Evolutionary conservation across 768 basidiomycete species (phyloP), one percentile per base, ranked within the genome.

Genomic region (Russula olivacea): DNA sequence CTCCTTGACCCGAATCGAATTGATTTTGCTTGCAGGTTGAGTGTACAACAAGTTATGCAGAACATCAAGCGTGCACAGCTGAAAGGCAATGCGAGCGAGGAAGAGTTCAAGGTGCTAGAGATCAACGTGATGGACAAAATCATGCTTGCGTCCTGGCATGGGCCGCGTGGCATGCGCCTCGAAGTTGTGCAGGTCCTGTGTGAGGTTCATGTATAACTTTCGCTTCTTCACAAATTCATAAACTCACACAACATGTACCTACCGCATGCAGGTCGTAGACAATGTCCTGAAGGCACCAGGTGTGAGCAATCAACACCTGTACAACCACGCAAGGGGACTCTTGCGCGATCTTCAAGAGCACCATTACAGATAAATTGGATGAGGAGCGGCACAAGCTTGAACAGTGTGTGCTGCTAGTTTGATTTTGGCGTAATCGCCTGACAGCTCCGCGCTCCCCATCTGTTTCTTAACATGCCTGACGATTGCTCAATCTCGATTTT

Each of bases 321-420:
- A 87, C 58, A 88, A 89, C 68, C 84, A 97, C 52, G 97, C 97
- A 32, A 94, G 58, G 88, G 95, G 89, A 48, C 78, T 98, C 21
- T 76, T 98, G 96, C 8, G 88, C 88, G 17, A 86, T 96, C 68
- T 96, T 98, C 80, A 96, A 95, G 74, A 76, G 80, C 4, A 83
- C 90, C 0, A 72, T 81, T 32, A 89, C 97, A 2, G 96, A 98
- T 71, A 93, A 91, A 71, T 86, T 90, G 9, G 95, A 97, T 71
- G 89, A 90, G 71, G 97, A 97, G 71, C 85, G 97, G 28, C 82
- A 97, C 53, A 93, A 98, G 74, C 83, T 99, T n/a, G 97, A 99
- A 75, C 79, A 93, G 89, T 92, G 69, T 30, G 85, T 28, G 25
- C 25, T 72, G 7, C 41, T 41, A 41, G 34, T 11, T 30, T 36